Base-by-base conservation (phyloP, 306 rosid species). In the Inga oerstediana region DNA sequence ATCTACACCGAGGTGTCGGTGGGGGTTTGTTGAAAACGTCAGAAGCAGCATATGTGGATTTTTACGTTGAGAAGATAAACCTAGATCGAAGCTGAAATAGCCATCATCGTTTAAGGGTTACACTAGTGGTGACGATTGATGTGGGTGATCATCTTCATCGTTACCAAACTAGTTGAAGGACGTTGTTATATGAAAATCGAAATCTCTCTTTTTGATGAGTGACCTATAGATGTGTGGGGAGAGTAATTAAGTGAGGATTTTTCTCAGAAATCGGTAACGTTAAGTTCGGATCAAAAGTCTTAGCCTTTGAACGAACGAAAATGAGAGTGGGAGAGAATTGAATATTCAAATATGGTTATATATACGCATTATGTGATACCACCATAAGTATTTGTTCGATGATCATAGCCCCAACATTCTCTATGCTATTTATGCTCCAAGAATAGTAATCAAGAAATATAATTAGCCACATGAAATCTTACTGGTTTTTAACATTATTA, bases 111-210 rank as follows among this genome's bases (percentile, higher is more conserved):
- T 92, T 44, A 83, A 83, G 62, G 90, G 86, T 5, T 51, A 86
- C 14, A 75, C 4, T 5, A 87, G 46, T 6, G 92, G 3, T 3
- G 35, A 75, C 3, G 86, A 84, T 12, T 81, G 88, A 72, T 71
- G 65, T 0, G 71, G 80, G 24, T 84, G 86, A 59, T 88, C 81
- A 7, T 85, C 85, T 37, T 89, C 94, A 67, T 93, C 91, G 2
- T 91, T 92, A 44, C 74, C 62, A 64, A 91, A 86, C 3, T 89
- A 58, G 79, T 89, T 89, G 74, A 89, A 91, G 56, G 95, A 88
- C 76, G 85, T 89, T 93, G 86, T 88, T 79, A 9, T 22, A 75
- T 66, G 79, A 14, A 49, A 71, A 1, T 27, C 1, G 5, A 2
- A 10, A 19, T 1, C 9, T 73, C 20, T 46, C 58, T 45, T 22